These are phyloP conservation scores for Aquanectria penicillioides DNA, from an alignment of 2,329 filamentous ascomycete species.

Conservation along the genomic window DNA sequence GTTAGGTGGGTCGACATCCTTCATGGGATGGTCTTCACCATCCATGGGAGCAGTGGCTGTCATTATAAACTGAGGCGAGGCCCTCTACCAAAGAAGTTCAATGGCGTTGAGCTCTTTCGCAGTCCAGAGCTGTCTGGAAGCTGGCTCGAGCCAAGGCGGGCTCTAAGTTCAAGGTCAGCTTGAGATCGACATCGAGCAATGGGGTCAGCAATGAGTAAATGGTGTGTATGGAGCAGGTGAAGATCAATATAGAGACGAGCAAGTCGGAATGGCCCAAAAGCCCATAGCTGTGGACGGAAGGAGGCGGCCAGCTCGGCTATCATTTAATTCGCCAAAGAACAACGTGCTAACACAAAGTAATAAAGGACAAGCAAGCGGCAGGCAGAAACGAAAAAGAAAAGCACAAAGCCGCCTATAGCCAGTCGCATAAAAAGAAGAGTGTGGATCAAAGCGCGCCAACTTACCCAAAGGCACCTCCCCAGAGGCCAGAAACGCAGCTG, in stretches of 20 bases:
- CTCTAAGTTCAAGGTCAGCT: neutral
- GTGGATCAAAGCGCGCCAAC: neutral
- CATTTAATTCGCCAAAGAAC: neutral
- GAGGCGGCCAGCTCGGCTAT: no score
- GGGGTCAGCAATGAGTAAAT: no score
- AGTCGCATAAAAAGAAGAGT: neutral
- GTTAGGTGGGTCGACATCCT: conserved; percentile 49
- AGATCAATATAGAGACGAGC: no score
- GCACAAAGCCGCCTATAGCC: neutral
- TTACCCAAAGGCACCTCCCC: conserved; percentile 8
- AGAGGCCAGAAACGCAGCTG: no score
- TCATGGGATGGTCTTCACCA: conserved; percentile 55
- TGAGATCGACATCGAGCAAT: no score
- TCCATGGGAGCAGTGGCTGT: conserved; percentile 48
- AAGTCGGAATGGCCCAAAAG: no score
- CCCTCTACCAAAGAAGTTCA: neutral
- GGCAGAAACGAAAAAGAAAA: neutral
- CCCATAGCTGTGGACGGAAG: no score
- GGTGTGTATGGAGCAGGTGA: no score
- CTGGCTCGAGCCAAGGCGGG: no score
- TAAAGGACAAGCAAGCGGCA: neutral
- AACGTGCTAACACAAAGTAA: neutral
- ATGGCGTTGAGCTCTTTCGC: neutral
- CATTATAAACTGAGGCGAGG: conserved; percentile 1
- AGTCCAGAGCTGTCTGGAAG: no score